Conservation (phyloP, 352 stramenopile genomes). For the Phytophthora sansomeana region DNA sequence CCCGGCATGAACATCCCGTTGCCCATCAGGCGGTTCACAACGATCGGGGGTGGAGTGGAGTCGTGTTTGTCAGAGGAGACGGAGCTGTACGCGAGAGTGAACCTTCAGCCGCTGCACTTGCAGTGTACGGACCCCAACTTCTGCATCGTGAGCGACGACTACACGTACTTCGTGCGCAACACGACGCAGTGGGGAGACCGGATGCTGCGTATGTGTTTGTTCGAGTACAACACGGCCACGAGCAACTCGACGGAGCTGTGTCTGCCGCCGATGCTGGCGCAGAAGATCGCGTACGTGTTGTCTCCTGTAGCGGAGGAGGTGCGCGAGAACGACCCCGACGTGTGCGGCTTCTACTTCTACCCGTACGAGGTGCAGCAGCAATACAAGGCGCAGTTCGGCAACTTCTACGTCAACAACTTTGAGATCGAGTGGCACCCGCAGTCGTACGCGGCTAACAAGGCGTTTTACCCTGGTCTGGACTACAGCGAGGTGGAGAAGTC, state of each 20-base stretch:
- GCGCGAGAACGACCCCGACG: constrained; percentile 65
- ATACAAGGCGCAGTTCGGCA: constrained; percentile 63
- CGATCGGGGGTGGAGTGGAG: constrained; percentile 45
- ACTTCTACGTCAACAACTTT: constrained; percentile 82
- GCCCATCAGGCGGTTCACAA: constrained; percentile 35
- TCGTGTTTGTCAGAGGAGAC: constrained; percentile 66
- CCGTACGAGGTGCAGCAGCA: constrained; percentile 71
- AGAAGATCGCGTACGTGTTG: constrained; percentile 70
- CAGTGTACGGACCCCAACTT: constrained; percentile 57
- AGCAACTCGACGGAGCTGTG: constrained; percentile 64
- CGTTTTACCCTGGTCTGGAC: constrained; percentile 56
- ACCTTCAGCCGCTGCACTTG: constrained; percentile 68
- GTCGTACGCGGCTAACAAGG: constrained; percentile 68
- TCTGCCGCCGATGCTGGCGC: constrained; percentile 60
- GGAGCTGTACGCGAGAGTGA: constrained; percentile 63
- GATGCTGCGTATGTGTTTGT: constrained; percentile 79
- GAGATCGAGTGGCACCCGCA: constrained; percentile 72
- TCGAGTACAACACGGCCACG: constrained; percentile 63
- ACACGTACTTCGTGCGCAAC: constrained; percentile 74
- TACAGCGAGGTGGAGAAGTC: constrained; percentile 68
- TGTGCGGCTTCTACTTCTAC: constrained; percentile 82
- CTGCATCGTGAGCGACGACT: constrained; percentile 44
- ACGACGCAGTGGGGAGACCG: constrained; percentile 64
- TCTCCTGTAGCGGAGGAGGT: constrained; percentile 60
- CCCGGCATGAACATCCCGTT: constrained; percentile 48